Evolutionary conservation across 768 basidiomycete genomes (phyloP).

Genomic region (Auriscalpium orientale): DNA sequence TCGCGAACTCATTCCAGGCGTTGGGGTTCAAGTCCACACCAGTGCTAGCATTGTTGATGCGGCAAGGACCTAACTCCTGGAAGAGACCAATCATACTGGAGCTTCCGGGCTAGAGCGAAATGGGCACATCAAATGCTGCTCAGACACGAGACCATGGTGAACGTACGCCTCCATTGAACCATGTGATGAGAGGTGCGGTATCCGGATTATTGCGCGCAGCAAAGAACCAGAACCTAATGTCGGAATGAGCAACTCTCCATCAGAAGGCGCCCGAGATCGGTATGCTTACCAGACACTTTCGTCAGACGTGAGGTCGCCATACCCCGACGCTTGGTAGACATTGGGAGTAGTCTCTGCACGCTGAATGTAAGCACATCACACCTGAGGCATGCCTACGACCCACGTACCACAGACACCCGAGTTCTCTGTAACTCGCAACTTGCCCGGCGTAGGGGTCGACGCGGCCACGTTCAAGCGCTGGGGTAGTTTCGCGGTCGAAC

Average conservation of each 20-base stretch:
- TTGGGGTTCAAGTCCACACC: slow-evolving; percentile 42
- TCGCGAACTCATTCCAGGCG: slow-evolving; percentile 53
- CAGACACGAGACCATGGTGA: not conserved
- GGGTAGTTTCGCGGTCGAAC: not conserved
- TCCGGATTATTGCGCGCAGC: slow-evolving; percentile 53
- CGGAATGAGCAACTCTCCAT: not conserved
- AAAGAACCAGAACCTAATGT: slow-evolving; percentile 63
- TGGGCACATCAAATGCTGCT: not conserved
- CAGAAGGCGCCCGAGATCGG: not conserved
- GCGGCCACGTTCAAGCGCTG: not conserved
- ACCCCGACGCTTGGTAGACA: slow-evolving; percentile 58
- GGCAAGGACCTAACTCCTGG: slow-evolving; percentile 90
- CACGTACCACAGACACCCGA: slow-evolving; percentile 50
- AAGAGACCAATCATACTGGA: slow-evolving; percentile 66
- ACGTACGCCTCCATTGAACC: slow-evolving; percentile 52
- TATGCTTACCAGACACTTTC: slow-evolving; percentile 47
- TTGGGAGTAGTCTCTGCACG: slow-evolving; percentile 45
- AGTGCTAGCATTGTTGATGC: slow-evolving; percentile 55
- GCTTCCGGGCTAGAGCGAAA: slow-evolving; percentile 25
- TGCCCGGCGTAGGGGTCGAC: slow-evolving; percentile 29
- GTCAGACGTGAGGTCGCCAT: slow-evolving; percentile 49
- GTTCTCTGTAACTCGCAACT: slow-evolving; percentile 50
- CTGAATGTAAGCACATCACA: not conserved
- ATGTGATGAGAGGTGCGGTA: slow-evolving; percentile 54
- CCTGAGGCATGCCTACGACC: not conserved